Base-by-base conservation (phyloP, 208 protist species). In the Vickermania spadyakhi region DNA sequence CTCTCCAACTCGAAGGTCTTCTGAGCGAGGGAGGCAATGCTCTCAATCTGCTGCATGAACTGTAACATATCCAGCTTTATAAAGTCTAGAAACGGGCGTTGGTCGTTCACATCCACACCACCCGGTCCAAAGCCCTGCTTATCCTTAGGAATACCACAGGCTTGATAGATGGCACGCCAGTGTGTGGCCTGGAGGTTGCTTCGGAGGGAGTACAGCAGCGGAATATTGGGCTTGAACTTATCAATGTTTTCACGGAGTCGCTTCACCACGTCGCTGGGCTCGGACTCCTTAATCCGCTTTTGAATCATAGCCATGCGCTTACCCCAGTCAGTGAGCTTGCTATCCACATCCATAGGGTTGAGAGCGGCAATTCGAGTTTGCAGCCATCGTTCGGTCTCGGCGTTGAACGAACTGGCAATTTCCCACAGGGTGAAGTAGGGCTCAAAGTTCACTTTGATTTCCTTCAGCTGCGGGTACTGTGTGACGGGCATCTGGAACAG, bases 171-270 rank as follows among this genome's bases (percentile, higher is more conserved):
- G 55, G 81, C 66, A 21, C 83, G 75, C 96, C 95, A 98, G 72
- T 98, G 96, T n/a, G 73, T 78, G 7, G 89, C 84, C 64, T 96
- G 83, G 28, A 99, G 66, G 61, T 97, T 96, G 61, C 90, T 96
- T 56, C 92, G 85, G 36, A 98, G 73, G 1, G 89, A 84, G 58
- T 93, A 83, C 18, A 98, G 78, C 0, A 98, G 78, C 2, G 97
- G 96, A 50, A 98, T 78, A 70, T 94, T 83, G 1, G 75, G 79
- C 66, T 87, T 88, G 77, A 98, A 98, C 22, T 72, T 64, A 23
- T 97, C 94, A 31, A 98, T 85, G 66, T 80, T 89, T n/a, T 88
- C 81, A 7, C 82, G 78, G 51, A 97, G 75, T 18, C 72, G 72
- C 60, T 77, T 75, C 49, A 83, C 76, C 29, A 97, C 86, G 53